Evolutionary conservation across 2,329 filamentous ascomycete genomes (phyloP), one percentile per base, ranked within the genome.

Genomic region (Exophiala dermatitidis): DNA sequence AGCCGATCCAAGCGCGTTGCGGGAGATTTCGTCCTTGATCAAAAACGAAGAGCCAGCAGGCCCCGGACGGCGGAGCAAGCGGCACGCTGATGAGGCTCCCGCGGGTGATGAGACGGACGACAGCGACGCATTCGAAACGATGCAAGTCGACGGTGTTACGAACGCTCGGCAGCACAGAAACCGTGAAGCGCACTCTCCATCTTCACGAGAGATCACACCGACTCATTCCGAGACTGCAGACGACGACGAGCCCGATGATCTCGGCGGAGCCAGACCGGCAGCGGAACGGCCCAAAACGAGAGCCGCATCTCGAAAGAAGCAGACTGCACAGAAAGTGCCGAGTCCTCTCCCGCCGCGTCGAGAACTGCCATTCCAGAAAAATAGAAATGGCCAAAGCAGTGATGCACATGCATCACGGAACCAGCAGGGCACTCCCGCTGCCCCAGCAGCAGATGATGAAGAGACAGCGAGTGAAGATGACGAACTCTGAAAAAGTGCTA

Each of bases 1-100:
- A 50, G 59, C 73, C 12, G 71, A 78, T 61, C 60, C 58, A 26
- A 55, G 56, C 28, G 63, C 64, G 53, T 62, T 29, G 60, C 59
- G 29, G 68, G 67, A 66, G 61, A 67, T 73, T 33, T 38, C 60
- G 43, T 46, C 54, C 9, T 28, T 37, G 4, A 37, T 54, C 31
- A 44, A 42, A 70, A 67, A 66, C 9, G 64, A 62, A 12, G 62
- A 65, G 40, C 62, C 65, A 48, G 54, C 60, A 48, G 48, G 56
- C 28, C 50, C 48, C 2, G 55, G 57, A 10, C 52, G 47, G 10
- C 52, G 60, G 26, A 30, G 57, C 48, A 56, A 58, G 48, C 45
- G 52, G 56, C 2, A 54, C 45, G 26, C 61, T 59, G 34, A 62
- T 45, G 48, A 55, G 12, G 36, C 40, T 4, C 26, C 12, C 9